These are phyloP conservation scores for Borealophlyctis nickersoniae DNA, from an alignment of 192 early-diverging fungal genomes.

Conservation along the genomic window DNA sequence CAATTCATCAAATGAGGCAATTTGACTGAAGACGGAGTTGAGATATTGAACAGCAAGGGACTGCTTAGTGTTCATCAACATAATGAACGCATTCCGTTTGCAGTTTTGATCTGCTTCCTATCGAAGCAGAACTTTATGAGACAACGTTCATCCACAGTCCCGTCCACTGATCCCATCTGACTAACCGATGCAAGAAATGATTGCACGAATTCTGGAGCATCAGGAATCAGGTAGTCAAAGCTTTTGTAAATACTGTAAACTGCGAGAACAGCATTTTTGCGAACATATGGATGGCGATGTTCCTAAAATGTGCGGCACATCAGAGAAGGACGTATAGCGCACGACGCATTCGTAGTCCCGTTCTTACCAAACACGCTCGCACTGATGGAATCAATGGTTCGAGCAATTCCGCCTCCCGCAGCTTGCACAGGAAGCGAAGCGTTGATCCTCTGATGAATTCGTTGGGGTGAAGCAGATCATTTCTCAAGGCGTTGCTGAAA, in stretches of 20 bases:
- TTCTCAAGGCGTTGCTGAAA: constrained; percentile 82
- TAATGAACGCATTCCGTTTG: constrained; percentile 92
- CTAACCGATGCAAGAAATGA: constrained; percentile 44
- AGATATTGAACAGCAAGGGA: constrained; percentile 82
- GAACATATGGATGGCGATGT: constrained; percentile 96
- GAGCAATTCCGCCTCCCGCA: constrained; percentile 89
- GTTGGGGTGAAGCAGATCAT: constrained; percentile 97
- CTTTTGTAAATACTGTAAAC: constrained; percentile 85
- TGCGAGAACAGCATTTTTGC: constrained; percentile 96
- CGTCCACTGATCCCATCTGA: too few species aligned
- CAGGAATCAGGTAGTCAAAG: constrained; percentile 90
- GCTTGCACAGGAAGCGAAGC: constrained; percentile 91
- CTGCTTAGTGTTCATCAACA: constrained; percentile 78
- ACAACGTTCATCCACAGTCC: too few species aligned
- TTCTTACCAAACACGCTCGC: constrained; percentile 75
- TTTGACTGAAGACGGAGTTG: constrained; percentile 65
- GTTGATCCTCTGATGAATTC: constrained; percentile 95
- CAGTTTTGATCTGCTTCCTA: constrained; percentile 91
- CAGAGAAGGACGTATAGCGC: too few species aligned
- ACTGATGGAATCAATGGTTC: constrained; percentile 91
- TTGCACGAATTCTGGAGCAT: constrained; percentile 86
- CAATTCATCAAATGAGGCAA: constrained; percentile 82
- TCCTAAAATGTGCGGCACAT: constrained; percentile 45
- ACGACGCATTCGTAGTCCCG: too few species aligned
- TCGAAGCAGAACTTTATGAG: not conserved